Evolutionary conservation across 345 rosid species (phyloP).

Genomic region (Populus alba): DNA sequence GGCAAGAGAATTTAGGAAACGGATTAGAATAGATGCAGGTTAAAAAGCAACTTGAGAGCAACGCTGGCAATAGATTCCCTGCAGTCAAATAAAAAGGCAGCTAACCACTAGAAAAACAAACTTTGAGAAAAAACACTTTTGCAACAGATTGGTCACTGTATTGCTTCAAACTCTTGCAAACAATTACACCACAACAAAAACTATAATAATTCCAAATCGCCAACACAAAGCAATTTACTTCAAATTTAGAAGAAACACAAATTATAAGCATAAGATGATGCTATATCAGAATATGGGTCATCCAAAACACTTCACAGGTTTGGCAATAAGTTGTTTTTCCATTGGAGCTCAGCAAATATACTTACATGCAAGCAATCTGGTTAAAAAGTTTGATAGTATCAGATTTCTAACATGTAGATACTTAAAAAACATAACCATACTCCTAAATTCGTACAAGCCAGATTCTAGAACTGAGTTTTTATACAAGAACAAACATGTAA

Average conservation of each 20-base stretch:
- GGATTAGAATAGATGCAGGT: constrained; percentile 21
- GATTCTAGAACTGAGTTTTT: neutral
- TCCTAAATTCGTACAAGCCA: neutral
- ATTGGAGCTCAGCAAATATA: neutral
- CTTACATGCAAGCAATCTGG: neutral
- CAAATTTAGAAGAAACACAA: neutral
- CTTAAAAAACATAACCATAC: neutral
- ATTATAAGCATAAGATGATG: neutral
- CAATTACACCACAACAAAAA: neutral
- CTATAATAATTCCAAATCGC: neutral
- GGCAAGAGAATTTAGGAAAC: constrained; percentile 5
- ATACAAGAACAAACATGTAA: neutral
- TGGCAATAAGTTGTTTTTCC: neutral
- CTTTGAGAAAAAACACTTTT: neutral
- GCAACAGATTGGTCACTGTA: neutral
- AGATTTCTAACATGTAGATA: neutral
- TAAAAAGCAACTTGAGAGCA: constrained; percentile 4
- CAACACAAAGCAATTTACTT: neutral
- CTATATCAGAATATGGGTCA: neutral
- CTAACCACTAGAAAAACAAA: neutral
- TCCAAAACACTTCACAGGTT: constrained; percentile 5
- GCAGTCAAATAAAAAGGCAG: neutral
- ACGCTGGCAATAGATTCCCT: neutral
- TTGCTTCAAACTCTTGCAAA: neutral
- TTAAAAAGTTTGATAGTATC: neutral